Conservation (phyloP, 2,329 filamentous ascomycete species). For the Penicillium sp. region DNA sequence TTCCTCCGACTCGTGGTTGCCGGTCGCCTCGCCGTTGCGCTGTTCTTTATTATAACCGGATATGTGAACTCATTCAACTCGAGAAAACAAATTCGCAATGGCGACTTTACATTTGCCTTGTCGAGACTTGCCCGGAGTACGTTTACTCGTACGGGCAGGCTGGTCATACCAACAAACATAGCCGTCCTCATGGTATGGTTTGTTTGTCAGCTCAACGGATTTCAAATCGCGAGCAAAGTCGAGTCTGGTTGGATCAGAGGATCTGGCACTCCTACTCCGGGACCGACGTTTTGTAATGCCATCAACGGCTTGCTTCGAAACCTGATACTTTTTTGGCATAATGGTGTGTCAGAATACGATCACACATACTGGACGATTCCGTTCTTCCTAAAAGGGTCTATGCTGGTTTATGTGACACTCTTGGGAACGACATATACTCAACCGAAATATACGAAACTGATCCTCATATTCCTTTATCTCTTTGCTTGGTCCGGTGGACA, state of each 20-base stretch:
- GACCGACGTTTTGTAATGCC: slow-evolving; percentile 15
- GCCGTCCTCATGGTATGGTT: slow-evolving; percentile 24
- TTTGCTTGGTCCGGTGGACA: slow-evolving; percentile 34
- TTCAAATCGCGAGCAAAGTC: slow-evolving; percentile 17
- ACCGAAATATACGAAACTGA: slow-evolving; percentile 33
- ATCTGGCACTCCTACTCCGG: slow-evolving; percentile 8
- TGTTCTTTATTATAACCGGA: slow-evolving; percentile 31
- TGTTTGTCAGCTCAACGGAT: slow-evolving; percentile 23
- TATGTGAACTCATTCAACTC: slow-evolving; percentile 30
- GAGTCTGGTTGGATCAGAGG: slow-evolving; percentile 25
- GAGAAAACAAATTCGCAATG: slow-evolving; percentile 21
- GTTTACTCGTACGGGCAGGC: slow-evolving; percentile 11
- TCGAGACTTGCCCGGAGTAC: slow-evolving; percentile 18
- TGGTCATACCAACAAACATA: slow-evolving; percentile 24
- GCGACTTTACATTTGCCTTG: slow-evolving; percentile 21
- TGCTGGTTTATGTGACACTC: slow-evolving; percentile 43
- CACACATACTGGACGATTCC: slow-evolving; percentile 44
- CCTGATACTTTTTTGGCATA: slow-evolving; percentile 32
- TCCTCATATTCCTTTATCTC: slow-evolving; percentile 37
- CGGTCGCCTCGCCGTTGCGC: slow-evolving; percentile 24
- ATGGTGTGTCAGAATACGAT: slow-evolving; percentile 41
- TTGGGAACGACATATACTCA: slow-evolving; percentile 39
- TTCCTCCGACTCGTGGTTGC: slow-evolving; percentile 24
- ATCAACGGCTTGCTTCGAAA: slow-evolving; percentile 17
- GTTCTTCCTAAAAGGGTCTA: slow-evolving; percentile 41